Conservation (phyloP, 352 stramenopile genomes). For the Phytophthora meadii region DNA sequence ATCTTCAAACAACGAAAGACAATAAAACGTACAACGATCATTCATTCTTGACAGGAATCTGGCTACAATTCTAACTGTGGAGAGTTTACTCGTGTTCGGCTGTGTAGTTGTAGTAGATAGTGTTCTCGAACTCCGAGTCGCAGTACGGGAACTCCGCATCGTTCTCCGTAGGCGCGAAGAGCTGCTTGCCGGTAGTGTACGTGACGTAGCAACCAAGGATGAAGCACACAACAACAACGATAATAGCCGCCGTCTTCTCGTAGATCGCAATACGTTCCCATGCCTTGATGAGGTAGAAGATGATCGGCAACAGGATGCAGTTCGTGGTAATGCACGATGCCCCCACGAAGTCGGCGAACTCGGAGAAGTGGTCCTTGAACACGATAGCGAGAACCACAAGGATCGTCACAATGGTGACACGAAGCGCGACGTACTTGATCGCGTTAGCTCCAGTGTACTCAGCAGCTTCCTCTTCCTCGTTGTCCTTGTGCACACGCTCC, state of each 20-base stretch:
- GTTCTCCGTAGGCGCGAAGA: slow-evolving; percentile 40
- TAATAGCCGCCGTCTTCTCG: slow-evolving; percentile 32
- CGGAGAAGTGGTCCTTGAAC: slow-evolving; percentile 63
- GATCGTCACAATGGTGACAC: slow-evolving; percentile 43
- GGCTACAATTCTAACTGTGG: slow-evolving; percentile 12
- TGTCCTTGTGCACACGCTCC: slow-evolving; percentile 42
- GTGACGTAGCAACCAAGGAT: slow-evolving; percentile 44
- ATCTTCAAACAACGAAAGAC: too few relatives aligned
- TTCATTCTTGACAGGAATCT: slow-evolving; percentile 12
- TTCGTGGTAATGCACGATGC: slow-evolving; percentile 62
- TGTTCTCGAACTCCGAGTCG: slow-evolving; percentile 50
- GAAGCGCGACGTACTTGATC: slow-evolving; percentile 43
- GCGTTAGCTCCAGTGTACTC: slow-evolving; percentile 40
- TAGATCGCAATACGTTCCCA: slow-evolving; percentile 48
- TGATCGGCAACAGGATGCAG: slow-evolving; percentile 69
- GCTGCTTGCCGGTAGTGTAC: slow-evolving; percentile 51
- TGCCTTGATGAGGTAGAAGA: slow-evolving; percentile 77
- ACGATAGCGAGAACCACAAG: slow-evolving; percentile 47
- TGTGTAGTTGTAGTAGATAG: slow-evolving; percentile 60
- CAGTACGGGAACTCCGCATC: slow-evolving; percentile 60
- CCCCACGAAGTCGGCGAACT: slow-evolving; percentile 70
- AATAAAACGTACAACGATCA: slow-evolving; percentile 1
- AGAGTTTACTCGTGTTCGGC: slow-evolving; percentile 16
- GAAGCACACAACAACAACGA: slow-evolving; percentile 43
- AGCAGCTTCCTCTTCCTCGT: slow-evolving; percentile 38